A percentile compares a stretch with the other conserved stretches of the same genome.
Conservation (phyloP, 2,329 filamentous ascomycete species). For the Fusarium newnesense region DNA sequence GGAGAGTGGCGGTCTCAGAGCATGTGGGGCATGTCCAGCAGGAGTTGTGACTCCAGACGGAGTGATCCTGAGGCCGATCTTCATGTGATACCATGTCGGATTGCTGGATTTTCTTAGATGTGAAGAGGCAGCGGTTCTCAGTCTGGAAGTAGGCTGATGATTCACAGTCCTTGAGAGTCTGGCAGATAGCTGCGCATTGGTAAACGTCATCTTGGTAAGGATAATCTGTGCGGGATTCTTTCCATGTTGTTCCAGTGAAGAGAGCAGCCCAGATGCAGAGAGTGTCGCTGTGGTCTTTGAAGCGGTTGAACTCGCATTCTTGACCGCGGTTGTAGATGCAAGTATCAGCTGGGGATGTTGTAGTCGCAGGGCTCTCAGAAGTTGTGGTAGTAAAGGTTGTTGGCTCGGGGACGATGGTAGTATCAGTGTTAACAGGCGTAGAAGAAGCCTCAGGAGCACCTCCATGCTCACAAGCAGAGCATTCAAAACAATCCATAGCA, state of each 20-base stretch:
- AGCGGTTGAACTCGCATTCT: conserved; percentile 9
- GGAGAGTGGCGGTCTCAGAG: neutral
- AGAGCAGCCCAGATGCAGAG: conserved; percentile 3
- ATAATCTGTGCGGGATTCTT: neutral
- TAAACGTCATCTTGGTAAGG: conserved; percentile 4
- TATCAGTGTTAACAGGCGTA: neutral
- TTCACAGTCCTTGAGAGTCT: neutral
- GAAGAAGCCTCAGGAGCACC: neutral
- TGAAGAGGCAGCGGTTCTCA: conserved; percentile 21
- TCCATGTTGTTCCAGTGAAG: conserved; percentile 8
- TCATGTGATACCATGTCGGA: neutral
- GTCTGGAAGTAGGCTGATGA: conserved; percentile 2
- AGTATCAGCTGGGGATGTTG: neutral
- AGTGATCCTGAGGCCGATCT: neutral
- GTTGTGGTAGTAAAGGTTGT: neutral
- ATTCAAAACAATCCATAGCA: neutral
- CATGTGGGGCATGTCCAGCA: neutral
- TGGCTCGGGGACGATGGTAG: neutral
- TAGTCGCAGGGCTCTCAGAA: neutral
- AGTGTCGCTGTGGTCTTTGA: neutral
- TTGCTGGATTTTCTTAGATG: neutral
- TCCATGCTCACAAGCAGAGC: neutral
- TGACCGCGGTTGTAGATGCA: conserved; percentile 15
- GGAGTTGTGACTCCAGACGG: neutral
- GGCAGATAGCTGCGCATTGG: conserved; percentile 19